These are phyloP conservation scores for Odontarrhena argentea DNA, from an alignment of 345 rosid species.

Conservation along the genomic window DNA sequence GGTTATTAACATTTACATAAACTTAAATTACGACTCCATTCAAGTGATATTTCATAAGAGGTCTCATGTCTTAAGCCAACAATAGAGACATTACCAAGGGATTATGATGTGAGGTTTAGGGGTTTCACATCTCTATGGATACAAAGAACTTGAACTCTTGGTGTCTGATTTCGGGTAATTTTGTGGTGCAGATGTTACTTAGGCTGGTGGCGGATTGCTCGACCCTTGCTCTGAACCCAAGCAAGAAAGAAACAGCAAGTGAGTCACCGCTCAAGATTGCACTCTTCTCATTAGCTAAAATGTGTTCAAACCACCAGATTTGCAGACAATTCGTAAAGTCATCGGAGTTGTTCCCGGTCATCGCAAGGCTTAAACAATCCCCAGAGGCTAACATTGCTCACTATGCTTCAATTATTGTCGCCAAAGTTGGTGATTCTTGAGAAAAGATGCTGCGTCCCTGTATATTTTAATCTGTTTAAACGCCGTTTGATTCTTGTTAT, in stretches of 20 bases:
- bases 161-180: neutral
- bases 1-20: slow-evolving; percentile 46
- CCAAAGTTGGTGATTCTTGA: slow-evolving; percentile 55
- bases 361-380: slow-evolving; percentile 78
- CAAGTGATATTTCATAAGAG: neutral
- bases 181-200: slow-evolving; percentile 64
- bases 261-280: slow-evolving; percentile 94
- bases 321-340: slow-evolving; percentile 74
- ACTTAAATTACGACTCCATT: neutral
- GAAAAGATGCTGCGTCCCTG: slow-evolving; percentile 14
- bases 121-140: no score
- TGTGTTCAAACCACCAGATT: slow-evolving; percentile 71
- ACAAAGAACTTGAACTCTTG: no score
- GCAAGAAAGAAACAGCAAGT: slow-evolving; percentile 61
- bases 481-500: neutral
- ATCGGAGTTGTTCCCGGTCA: slow-evolving; percentile 74
- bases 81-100: neutral
- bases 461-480: slow-evolving; percentile 17
- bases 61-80: neutral
- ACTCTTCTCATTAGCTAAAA: slow-evolving; percentile 89
- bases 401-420: slow-evolving; percentile 71
- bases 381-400: slow-evolving; percentile 83
- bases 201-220: slow-evolving; percentile 79
- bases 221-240: slow-evolving; percentile 67
- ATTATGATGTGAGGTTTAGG: no score